Conservation (phyloP, 2,329 filamentous ascomycete species). For the Hymenoscyphus scutula region DNA sequence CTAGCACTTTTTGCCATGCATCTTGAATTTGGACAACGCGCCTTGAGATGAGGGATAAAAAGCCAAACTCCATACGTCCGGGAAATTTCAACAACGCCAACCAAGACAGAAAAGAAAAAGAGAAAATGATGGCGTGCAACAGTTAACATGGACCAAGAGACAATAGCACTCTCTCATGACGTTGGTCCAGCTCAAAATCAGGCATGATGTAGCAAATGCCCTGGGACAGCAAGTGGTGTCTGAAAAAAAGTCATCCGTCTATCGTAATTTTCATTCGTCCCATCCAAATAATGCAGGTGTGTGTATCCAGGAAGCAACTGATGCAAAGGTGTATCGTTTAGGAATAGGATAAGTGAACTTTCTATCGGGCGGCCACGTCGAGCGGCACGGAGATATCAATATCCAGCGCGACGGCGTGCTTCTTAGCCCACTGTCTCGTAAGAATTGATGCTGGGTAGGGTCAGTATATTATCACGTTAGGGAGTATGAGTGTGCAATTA, state of each 20-base stretch:
- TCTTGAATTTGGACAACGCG: neutral
- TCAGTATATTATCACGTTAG: slow-evolving; percentile 28
- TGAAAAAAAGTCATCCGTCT: slow-evolving; percentile 30
- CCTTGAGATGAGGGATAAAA: slow-evolving; percentile 2
- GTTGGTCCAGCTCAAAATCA: slow-evolving; percentile 22
- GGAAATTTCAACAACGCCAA: neutral
- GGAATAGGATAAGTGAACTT: slow-evolving; percentile 25
- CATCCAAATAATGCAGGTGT: slow-evolving; percentile 36
- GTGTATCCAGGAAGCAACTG: slow-evolving; percentile 30
- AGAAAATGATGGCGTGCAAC: slow-evolving; percentile 29
- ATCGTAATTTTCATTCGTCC: slow-evolving; percentile 35
- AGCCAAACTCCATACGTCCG: slow-evolving; percentile 4
- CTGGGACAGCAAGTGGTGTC: slow-evolving; percentile 21
- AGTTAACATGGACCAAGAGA: slow-evolving; percentile 22
- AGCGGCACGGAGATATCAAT: slow-evolving; percentile 41
- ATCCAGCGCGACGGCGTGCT: slow-evolving; percentile 59
- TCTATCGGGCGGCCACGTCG: slow-evolving; percentile 31
- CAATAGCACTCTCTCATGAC: slow-evolving; percentile 18
- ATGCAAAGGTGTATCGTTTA: slow-evolving; percentile 29
- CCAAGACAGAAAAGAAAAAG: slow-evolving; percentile 17
- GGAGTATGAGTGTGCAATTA: slow-evolving; percentile 45
- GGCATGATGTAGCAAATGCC: slow-evolving; percentile 24
- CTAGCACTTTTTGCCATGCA: slow-evolving; percentile 2
- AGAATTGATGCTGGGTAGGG: slow-evolving; percentile 73
- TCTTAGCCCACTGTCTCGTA: slow-evolving; percentile 90